Evolutionary conservation across 1,139 yeast genomes (phyloP).

Genomic region (Magnusiomyces sp.): DNA sequence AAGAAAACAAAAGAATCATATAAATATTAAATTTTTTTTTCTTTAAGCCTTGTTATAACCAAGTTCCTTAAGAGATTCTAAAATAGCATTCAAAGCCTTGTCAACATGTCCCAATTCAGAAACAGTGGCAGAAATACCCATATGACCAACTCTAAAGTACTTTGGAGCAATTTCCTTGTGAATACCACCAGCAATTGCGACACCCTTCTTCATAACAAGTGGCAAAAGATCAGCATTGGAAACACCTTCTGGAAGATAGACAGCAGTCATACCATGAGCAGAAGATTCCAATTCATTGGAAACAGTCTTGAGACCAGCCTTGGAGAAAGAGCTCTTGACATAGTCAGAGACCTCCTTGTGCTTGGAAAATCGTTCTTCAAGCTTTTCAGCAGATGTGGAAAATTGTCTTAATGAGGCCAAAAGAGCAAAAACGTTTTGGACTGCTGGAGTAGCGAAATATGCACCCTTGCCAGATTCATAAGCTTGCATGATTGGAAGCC

Average conservation of each 20-base stretch:
- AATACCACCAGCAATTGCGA: conserved; percentile 84
- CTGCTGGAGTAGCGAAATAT: conserved; percentile 91
- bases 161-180: conserved; percentile 72
- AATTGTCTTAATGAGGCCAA: conserved; percentile 71
- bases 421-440: conserved; percentile 76
- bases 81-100: conserved; percentile 9
- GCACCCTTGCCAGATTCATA: conserved; percentile 78
- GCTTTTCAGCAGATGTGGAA: conserved; percentile 41
- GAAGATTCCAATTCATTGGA: conserved; percentile 52
- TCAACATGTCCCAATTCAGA: conserved; percentile 16
- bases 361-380: conserved; percentile 54
- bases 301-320: conserved; percentile 60
- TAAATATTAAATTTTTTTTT: not conserved
- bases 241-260: conserved; percentile 71
- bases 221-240: conserved; percentile 57
- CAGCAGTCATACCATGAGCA: conserved; percentile 85
- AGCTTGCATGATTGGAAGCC: conserved; percentile 85
- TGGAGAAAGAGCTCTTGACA: conserved; percentile 50
- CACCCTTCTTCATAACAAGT: conserved; percentile 57
- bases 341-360: conserved; percentile 56
- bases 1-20: not conserved
- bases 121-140: conserved; percentile 62
- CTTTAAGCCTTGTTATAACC: conserved; percentile 10
- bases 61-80: conserved; percentile 9
- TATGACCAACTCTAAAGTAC: conserved; percentile 91